A percentile compares a stretch with the other conserved stretches of the same genome.
These are phyloP conservation scores for Blastobotrys apis DNA, from an alignment of 1,139 yeast species.

Conservation along the genomic window DNA sequence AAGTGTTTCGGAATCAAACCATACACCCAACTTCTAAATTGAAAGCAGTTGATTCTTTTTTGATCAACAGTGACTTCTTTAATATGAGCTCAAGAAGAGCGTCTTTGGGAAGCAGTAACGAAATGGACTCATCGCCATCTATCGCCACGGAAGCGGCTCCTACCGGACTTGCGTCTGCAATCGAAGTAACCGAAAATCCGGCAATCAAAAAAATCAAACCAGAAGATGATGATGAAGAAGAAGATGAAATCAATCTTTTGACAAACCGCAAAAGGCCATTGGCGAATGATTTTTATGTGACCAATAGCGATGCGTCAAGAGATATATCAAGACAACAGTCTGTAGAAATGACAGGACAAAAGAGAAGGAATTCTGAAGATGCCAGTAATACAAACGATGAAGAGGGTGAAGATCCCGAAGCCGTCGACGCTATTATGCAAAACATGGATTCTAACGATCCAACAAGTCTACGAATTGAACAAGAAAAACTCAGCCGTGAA, in stretches of 20 bases:
- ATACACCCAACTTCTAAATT: too few species aligned
- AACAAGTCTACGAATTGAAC: conserved; percentile 21
- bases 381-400: neutral
- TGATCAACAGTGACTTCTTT: too few species aligned
- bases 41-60: too few species aligned
- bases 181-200: neutral
- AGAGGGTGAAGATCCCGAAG: neutral
- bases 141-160: neutral
- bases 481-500: conserved; percentile 28
- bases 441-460: conserved; percentile 8
- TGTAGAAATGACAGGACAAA: neutral
- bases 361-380: conserved; percentile 1
- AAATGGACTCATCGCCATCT: neutral
- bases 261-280: neutral
- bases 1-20: too few species aligned
- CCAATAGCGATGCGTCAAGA: neutral
- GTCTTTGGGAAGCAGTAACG: neutral
- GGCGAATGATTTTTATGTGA: neutral
- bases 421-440: neutral
- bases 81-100: neutral
- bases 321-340: conserved; percentile 5
- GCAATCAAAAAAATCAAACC: too few species aligned
- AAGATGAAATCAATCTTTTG: conserved; percentile 1
- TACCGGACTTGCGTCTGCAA: neutral
- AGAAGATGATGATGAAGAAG: conserved; percentile 2